Evolutionary conservation across 805 yeast genomes (phyloP).

Genomic region (Suhomyces xylopsoci): DNA sequence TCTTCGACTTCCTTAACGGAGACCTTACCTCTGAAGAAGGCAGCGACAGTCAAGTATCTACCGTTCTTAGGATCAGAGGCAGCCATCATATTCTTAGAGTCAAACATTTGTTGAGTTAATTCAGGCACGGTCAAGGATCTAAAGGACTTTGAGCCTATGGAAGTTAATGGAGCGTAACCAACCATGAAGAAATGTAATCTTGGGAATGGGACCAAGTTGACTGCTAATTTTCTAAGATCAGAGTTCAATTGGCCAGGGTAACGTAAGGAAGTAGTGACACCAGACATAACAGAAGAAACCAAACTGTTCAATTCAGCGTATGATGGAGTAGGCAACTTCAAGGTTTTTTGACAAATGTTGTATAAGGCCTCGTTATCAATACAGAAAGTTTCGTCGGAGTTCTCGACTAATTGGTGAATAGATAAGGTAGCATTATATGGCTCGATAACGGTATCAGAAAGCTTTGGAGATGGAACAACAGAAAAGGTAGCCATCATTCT

Average conservation of each 20-base stretch:
- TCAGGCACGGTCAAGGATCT: conserved; percentile 85
- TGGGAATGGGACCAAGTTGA: conserved; percentile 92
- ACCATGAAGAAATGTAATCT: conserved; percentile 94
- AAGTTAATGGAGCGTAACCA: conserved; percentile 88
- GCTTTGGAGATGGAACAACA: conserved; percentile 88
- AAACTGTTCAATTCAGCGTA: conserved; percentile 76
- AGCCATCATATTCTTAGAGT: conserved; percentile 93
- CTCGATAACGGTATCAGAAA: conserved; percentile 90
- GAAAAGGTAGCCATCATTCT: conserved; percentile 96
- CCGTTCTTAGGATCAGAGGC: conserved; percentile 90
- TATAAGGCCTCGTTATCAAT: conserved; percentile 92
- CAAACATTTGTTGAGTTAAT: conserved; percentile 90
- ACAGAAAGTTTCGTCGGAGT: conserved; percentile 91
- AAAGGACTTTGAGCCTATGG: conserved; percentile 77
- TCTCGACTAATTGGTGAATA: conserved; percentile 86
- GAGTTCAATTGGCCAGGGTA: conserved; percentile 95
- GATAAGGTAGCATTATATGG: conserved; percentile 93
- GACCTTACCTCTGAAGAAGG: conserved; percentile 91
- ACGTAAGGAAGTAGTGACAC: conserved; percentile 90
- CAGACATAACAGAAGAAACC: conserved; percentile 90
- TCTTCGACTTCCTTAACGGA: conserved; percentile 93
- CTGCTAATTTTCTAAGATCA: conserved; percentile 89
- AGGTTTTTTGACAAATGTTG: conserved; percentile 82
- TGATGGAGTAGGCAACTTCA: conserved; percentile 75
- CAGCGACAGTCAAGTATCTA: conserved; percentile 87